Conservation (phyloP, 306 rosid genomes). For the Cucumis hystrix region DNA sequence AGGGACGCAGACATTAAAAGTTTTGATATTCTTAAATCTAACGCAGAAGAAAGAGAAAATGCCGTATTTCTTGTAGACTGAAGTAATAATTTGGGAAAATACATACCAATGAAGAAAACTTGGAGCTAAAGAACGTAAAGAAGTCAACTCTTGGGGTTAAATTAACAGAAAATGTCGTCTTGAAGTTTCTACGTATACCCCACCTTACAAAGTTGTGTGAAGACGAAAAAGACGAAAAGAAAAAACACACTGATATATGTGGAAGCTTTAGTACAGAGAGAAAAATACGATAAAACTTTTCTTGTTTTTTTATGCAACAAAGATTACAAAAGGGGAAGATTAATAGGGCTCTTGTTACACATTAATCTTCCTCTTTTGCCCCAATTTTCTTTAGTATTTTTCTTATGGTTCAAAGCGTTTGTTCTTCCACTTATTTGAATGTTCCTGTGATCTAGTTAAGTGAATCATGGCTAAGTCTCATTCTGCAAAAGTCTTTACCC, state of each 20-base stretch:
- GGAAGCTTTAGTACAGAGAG: too few species aligned
- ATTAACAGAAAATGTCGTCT: not conserved
- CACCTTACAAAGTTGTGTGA: not conserved
- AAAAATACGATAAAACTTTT: too few species aligned
- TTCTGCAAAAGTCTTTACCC: not conserved
- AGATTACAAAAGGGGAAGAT: too few species aligned
- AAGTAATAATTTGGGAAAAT: not conserved
- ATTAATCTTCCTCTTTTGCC: not conserved
- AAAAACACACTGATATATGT: too few species aligned
- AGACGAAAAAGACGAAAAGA: not conserved
- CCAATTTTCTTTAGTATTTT: not conserved
- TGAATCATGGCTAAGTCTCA: not conserved
- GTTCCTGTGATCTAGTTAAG: not conserved
- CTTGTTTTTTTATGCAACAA: too few species aligned
- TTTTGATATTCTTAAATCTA: not conserved
- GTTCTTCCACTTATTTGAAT: not conserved
- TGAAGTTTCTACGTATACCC: not conserved
- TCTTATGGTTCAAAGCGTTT: not conserved
- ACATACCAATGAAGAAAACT: not conserved
- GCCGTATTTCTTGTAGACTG: not conserved
- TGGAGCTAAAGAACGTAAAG: not conserved
- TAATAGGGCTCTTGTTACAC: too few species aligned
- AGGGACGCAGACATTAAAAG: not conserved
- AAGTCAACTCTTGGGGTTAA: not conserved
- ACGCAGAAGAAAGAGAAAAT: not conserved